phyloP scores from a whole-genome alignment of 2,329 filamentous ascomycete species.

The Trichoderma afroharzianum region DNA sequence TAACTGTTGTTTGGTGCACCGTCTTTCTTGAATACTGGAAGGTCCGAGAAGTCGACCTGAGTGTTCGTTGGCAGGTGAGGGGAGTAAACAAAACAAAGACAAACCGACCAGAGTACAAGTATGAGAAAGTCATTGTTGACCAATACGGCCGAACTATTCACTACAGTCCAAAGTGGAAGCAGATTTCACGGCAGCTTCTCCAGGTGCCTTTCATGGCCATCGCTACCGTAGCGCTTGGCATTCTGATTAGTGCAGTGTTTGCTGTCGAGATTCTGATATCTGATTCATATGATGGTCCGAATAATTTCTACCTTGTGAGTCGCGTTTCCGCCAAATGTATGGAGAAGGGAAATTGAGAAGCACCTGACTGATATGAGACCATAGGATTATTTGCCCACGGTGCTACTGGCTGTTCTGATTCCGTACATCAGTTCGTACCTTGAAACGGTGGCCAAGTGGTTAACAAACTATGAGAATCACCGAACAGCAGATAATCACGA shows the following conservation, averaged over 20 bases:
- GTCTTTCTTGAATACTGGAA: conserved; percentile 80
- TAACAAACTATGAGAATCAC: conserved; percentile 73
- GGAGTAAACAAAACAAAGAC: conserved; percentile 65
- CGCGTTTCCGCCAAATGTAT: neutral
- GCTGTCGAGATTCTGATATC: conserved; percentile 72
- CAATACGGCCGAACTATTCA: conserved; percentile 59
- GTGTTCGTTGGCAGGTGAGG: conserved; percentile 68
- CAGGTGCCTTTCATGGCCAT: conserved; percentile 66
- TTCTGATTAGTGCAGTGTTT: conserved; percentile 66
- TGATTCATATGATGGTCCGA: conserved; percentile 67
- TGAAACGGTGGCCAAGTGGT: conserved; percentile 56
- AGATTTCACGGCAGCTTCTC: conserved; percentile 61
- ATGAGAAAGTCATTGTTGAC: conserved; percentile 60
- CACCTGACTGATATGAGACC: neutral
- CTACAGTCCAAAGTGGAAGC: conserved; percentile 62
- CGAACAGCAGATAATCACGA: conserved; percentile 67
- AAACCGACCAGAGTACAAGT: conserved; percentile 61
- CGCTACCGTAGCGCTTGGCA: conserved; percentile 57
- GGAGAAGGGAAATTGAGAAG: no score
- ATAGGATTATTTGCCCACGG: conserved; percentile 68
- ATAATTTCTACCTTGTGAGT: conserved; percentile 61
- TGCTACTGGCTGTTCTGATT: conserved; percentile 63
- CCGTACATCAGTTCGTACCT: conserved; percentile 63
- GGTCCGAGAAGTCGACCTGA: conserved; percentile 67
- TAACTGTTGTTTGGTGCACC: conserved; percentile 66